Percentiles rank a stretch among this genome's conserved stretches.
Conservation (phyloP, 78 protist species). For the Dictyostelium firmibasis region DNA sequence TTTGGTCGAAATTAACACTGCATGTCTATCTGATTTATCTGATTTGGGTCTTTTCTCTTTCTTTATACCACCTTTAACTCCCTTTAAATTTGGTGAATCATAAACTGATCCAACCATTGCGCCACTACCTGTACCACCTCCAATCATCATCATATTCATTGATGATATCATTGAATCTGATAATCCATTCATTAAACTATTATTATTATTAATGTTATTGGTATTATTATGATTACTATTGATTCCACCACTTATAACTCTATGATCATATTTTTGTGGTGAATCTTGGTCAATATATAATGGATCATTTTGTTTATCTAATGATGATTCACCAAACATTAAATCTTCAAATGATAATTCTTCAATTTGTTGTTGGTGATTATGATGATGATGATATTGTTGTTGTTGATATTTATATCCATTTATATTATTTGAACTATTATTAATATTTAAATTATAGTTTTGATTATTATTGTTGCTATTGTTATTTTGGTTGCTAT, state of each 20-base stretch:
- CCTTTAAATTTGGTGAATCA: conserved; percentile 21
- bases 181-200: neutral
- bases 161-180: neutral
- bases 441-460: neutral
- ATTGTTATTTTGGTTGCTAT: neutral
- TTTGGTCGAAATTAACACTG: conserved; percentile 33
- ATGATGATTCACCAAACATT: conserved; percentile 48
- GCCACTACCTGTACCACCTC: neutral
- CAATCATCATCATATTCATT: neutral
- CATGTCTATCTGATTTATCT: conserved; percentile 75
- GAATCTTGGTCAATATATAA: neutral
- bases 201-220: neutral
- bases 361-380: conserved; percentile 17
- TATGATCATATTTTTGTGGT: neutral
- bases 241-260: neutral
- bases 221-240: neutral
- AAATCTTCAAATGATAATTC: conserved; percentile 68
- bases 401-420: neutral
- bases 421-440: neutral
- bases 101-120: neutral
- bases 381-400: neutral
- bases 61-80: neutral
- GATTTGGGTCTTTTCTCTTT: conserved; percentile 52
- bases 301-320: neutral
- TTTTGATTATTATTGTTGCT: neutral